A percentile compares a stretch with the other conserved stretches of the same genome.
Conservation (phyloP, 768 basidiomycete genomes). For the Boletus subparvulus region DNA sequence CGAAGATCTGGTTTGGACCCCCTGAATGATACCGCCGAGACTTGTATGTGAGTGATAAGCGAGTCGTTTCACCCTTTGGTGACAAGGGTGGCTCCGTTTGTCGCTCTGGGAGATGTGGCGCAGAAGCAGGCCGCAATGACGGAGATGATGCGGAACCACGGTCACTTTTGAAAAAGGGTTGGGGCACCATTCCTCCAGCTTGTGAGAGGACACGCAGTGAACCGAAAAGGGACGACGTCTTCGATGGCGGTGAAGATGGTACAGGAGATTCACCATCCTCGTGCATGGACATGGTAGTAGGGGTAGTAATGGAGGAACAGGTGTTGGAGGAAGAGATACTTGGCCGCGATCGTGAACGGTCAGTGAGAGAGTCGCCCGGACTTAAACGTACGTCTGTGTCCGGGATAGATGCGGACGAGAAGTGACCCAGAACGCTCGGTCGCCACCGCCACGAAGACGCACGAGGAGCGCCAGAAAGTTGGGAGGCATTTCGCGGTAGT, state of each 20-base stretch:
- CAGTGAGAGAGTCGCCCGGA: conserved; percentile 41
- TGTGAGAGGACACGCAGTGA: conserved; percentile 34
- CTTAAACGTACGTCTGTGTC: conserved; percentile 43
- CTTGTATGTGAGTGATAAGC: conserved; percentile 32
- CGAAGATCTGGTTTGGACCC: conserved; percentile 21
- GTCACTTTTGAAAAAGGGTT: conserved; percentile 34
- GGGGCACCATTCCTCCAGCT: conserved; percentile 27
- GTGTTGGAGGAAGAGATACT: conserved; percentile 64
- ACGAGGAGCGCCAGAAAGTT: conserved; percentile 8
- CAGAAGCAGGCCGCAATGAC: conserved; percentile 39
- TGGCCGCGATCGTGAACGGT: conserved; percentile 54
- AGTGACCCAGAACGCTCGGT: conserved; percentile 66
- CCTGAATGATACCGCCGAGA: conserved; percentile 15
- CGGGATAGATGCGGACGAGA: conserved; percentile 48
- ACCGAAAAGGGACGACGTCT: conserved; percentile 33
- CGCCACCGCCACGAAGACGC: conserved; percentile 49
- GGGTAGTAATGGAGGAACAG: conserved; percentile 44
- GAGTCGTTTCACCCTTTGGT: conserved; percentile 30
- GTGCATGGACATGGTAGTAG: conserved; percentile 37
- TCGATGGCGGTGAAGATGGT: conserved; percentile 39
- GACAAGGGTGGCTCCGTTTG: conserved; percentile 31
- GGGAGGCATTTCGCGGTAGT: conserved; percentile 20
- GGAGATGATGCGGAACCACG: conserved; percentile 29
- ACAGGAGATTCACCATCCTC: conserved; percentile 38
- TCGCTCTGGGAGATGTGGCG: conserved; percentile 41